A percentile compares a stretch with the other conserved stretches of the same genome.
Conservation (phyloP, 2,329 filamentous ascomycete species). For the Zymoseptoria brevis region DNA sequence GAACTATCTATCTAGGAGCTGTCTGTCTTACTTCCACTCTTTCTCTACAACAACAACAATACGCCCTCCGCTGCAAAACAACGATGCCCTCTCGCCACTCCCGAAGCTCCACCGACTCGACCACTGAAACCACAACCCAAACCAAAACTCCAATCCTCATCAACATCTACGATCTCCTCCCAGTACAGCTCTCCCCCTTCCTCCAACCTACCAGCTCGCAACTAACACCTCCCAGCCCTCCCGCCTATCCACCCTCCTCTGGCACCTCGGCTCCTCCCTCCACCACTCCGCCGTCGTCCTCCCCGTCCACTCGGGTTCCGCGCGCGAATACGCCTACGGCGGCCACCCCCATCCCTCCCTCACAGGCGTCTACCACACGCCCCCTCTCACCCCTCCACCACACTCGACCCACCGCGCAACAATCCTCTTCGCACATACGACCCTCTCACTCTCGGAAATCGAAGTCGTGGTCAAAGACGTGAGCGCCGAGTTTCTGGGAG, state of each 20-base stretch:
- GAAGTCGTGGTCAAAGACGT: slow-evolving; percentile 56
- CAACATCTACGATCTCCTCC: slow-evolving; percentile 33
- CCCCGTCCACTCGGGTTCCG: too few relatives aligned
- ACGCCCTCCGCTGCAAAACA: not conserved
- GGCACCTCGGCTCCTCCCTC: slow-evolving; percentile 68
- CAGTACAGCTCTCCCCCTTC: slow-evolving; percentile 17
- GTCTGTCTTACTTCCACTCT: too few relatives aligned
- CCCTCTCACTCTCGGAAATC: slow-evolving; percentile 61
- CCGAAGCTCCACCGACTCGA: slow-evolving; percentile 10
- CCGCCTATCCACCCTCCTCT: slow-evolving; percentile 65
- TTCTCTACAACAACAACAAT: not conserved
- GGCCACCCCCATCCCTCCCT: slow-evolving; percentile 63
- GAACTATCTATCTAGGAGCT: too few relatives aligned
- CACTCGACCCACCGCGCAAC: slow-evolving; percentile 69
- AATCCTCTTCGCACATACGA: slow-evolving; percentile 71
- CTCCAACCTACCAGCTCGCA: not conserved
- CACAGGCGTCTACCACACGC: slow-evolving; percentile 77
- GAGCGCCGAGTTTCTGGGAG: slow-evolving; percentile 54
- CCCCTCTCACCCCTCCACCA: slow-evolving; percentile 60
- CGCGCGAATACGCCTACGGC: slow-evolving; percentile 81
- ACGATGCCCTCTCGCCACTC: not conserved
- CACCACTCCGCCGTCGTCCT: slow-evolving; percentile 79
- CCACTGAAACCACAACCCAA: not conserved
- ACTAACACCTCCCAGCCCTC: slow-evolving; percentile 50
- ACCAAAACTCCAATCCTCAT: slow-evolving; percentile 30